These are phyloP conservation scores for Acacia confusa DNA, from an alignment of 306 rosid genomes.

Conservation along the genomic window DNA sequence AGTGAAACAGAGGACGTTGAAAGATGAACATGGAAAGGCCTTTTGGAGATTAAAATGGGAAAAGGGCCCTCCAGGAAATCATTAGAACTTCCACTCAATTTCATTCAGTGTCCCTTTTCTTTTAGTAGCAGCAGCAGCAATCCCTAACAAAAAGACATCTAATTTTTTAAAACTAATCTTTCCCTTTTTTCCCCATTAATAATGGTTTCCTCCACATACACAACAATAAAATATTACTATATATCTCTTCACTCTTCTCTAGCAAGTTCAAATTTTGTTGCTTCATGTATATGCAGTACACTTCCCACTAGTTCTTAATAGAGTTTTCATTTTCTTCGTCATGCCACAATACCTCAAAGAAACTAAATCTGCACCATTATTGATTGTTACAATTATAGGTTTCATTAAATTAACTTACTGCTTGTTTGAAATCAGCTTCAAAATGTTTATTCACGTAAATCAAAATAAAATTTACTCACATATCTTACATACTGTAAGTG, in stretches of 20 bases:
- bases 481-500: no score
- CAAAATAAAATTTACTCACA: no score
- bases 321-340: neutral
- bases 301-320: neutral
- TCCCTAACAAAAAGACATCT: slow-evolving; percentile 34
- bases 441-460: no score
- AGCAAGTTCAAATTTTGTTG: slow-evolving; percentile 34
- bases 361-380: neutral
- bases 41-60: slow-evolving; percentile 34
- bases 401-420: neutral
- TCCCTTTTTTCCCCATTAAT: neutral
- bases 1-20: slow-evolving; percentile 18
- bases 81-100: slow-evolving; percentile 62
- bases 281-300: neutral
- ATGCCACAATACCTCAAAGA: neutral
- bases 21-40: slow-evolving; percentile 30
- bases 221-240: slow-evolving; percentile 18
- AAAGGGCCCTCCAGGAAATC: slow-evolving; percentile 45
- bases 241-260: slow-evolving; percentile 22
- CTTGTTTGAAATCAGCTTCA: no score
- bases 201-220: slow-evolving; percentile 21
- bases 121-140: slow-evolving; percentile 30
- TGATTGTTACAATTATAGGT: neutral
- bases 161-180: slow-evolving; percentile 21
- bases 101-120: slow-evolving; percentile 58